phyloP scores from a whole-genome alignment of 148 eudicot species.

The Limonium bicolor region DNA sequence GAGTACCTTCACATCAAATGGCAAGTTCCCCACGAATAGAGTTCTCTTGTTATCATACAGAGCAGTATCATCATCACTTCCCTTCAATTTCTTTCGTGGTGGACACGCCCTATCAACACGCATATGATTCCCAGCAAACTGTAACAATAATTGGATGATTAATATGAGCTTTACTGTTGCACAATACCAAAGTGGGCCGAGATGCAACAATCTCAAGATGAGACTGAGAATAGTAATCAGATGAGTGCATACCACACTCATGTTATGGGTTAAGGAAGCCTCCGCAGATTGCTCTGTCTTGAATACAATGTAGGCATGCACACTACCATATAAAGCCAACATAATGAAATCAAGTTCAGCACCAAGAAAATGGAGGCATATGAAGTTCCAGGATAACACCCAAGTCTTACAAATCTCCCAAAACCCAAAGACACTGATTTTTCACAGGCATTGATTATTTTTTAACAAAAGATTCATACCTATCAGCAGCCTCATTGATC shows the following conservation, averaged over 20 bases:
- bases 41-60: constrained; percentile 80
- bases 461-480: constrained; percentile 16
- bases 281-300: constrained; percentile 67
- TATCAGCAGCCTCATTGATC: constrained; percentile 32
- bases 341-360: not conserved
- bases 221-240: not conserved
- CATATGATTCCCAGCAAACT: constrained; percentile 85
- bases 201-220: too few relatives aligned
- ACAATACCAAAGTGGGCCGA: too few relatives aligned
- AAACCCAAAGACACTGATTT: not conserved
- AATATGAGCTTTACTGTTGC: too few relatives aligned
- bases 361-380: not conserved
- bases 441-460: not conserved
- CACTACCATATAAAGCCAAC: constrained; percentile 31
- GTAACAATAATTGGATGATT: constrained; percentile 4
- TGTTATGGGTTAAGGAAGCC: constrained; percentile 80
- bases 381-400: not conserved
- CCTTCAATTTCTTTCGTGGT: constrained; percentile 93
- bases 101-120: constrained; percentile 99
- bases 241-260: constrained; percentile 62
- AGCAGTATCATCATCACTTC: constrained; percentile 37
- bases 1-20: constrained; percentile 91
- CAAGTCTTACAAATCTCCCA: not conserved
- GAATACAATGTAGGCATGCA: constrained; percentile 80
- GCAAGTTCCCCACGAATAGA: constrained; percentile 79